Conservation (phyloP, 2,329 filamentous ascomycete species). For the Canariomyces notabilis region DNA sequence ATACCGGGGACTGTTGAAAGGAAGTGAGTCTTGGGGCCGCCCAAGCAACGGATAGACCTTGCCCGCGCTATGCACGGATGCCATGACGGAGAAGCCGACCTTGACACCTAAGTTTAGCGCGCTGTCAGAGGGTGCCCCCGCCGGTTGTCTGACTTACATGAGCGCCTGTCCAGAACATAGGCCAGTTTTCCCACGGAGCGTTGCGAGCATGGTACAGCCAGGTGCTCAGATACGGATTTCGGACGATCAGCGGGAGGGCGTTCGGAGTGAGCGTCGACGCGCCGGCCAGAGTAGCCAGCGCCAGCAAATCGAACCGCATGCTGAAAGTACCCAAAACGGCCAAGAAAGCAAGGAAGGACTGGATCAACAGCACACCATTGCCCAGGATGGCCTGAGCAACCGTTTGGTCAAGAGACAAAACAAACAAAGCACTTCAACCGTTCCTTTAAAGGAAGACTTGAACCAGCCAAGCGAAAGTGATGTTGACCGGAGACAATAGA, state of each 20-base stretch:
- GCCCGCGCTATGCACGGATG: slow-evolving; percentile 37
- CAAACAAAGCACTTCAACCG: background rate
- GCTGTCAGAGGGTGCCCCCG: background rate
- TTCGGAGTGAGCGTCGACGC: slow-evolving; percentile 52
- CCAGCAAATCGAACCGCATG: slow-evolving; percentile 30
- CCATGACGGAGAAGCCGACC: slow-evolving; percentile 49
- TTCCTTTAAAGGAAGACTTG: background rate
- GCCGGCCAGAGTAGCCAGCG: slow-evolving; percentile 34
- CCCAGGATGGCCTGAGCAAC: background rate
- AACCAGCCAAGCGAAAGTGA: background rate
- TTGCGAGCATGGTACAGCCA: slow-evolving; percentile 64
- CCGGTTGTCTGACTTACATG: slow-evolving; percentile 24
- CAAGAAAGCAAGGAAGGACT: background rate
- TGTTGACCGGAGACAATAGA: background rate
- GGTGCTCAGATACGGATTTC: slow-evolving; percentile 56
- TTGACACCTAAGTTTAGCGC: slow-evolving; percentile 20
- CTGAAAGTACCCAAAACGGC: no score
- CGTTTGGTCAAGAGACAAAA: background rate
- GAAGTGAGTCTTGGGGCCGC: slow-evolving; percentile 45
- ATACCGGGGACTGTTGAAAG: slow-evolving; percentile 30
- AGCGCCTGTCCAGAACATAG: slow-evolving; percentile 49
- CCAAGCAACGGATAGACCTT: slow-evolving; percentile 48
- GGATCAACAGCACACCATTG: slow-evolving; percentile 5
- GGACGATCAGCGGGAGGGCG: slow-evolving; percentile 52
- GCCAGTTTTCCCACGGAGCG: slow-evolving; percentile 77